A percentile compares a stretch with the other conserved stretches of the same genome.
phyloP scores from a whole-genome alignment of 2,329 filamentous ascomycete species.

The Xylariaceae sp. region DNA sequence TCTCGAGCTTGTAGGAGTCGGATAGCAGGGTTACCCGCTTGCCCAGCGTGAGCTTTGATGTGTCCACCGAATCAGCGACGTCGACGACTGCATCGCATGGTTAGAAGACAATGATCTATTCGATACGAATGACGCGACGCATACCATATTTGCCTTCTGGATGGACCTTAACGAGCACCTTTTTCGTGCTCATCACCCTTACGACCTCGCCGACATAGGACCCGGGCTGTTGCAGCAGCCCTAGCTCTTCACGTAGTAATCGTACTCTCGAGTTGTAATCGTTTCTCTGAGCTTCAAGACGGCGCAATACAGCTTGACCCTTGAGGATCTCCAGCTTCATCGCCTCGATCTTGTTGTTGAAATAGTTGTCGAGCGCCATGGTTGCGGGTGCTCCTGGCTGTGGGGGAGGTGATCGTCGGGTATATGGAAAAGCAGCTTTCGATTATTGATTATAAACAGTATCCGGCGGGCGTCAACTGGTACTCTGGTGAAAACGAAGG shows the following conservation, averaged over 20 bases:
- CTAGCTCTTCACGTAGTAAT: conserved; percentile 89
- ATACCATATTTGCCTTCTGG: conserved; percentile 99
- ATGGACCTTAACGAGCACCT: conserved; percentile 97
- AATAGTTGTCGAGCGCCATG: conserved; percentile 99
- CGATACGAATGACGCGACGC: background rate
- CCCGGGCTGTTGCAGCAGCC: conserved; percentile 90
- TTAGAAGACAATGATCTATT: conserved; percentile 20
- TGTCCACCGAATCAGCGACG: conserved; percentile 88
- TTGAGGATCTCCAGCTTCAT: conserved; percentile 99
- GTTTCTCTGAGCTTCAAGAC: conserved; percentile 95
- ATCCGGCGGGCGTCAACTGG: background rate
- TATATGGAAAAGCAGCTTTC: conserved; percentile 1
- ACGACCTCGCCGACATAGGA: conserved; percentile 99
- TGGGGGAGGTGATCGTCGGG: conserved; percentile 19
- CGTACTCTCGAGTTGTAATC: conserved; percentile 99
- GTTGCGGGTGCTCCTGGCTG: conserved; percentile 38
- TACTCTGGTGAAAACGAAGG: background rate
- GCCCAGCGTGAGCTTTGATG: conserved; percentile 90
- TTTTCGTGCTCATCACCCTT: conserved; percentile 99
- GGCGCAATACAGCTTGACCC: conserved; percentile 88
- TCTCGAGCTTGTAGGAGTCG: conserved; percentile 97
- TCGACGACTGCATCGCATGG: conserved; percentile 68
- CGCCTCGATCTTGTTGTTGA: conserved; percentile 99
- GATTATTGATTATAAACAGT: background rate
- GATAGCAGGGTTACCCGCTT: conserved; percentile 96